Conservation (phyloP, 345 rosid species). For the Moricandia arvensis region DNA sequence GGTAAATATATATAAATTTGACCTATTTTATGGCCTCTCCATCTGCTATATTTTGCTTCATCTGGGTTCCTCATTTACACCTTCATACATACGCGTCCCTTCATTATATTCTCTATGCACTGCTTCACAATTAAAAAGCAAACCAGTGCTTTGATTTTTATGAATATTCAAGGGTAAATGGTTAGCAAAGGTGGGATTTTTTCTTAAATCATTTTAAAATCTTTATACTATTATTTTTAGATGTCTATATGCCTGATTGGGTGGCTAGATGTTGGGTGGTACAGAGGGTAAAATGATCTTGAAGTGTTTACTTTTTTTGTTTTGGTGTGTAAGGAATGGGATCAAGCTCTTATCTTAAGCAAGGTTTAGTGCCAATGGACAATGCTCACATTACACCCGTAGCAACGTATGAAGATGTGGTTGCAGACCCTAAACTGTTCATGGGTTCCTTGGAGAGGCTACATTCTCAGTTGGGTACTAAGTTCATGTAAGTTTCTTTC, state of each 20-base stretch:
- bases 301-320: constrained; percentile 3
- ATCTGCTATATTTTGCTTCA: constrained; percentile 31
- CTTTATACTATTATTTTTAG: constrained; percentile 10
- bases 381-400: constrained; percentile 63
- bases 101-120: constrained; percentile 32
- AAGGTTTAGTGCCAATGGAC: constrained; percentile 49
- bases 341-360: constrained; percentile 75
- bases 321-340: constrained; percentile 55
- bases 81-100: constrained; percentile 17
- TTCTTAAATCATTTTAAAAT: neutral
- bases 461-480: constrained; percentile 78
- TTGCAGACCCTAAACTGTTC: constrained; percentile 58
- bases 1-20: constrained; percentile 29
- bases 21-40: constrained; percentile 32
- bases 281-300: constrained; percentile 16
- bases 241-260: too few relatives aligned
- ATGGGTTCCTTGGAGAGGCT: constrained; percentile 71
- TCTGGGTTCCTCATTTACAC: constrained; percentile 37
- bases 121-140: constrained; percentile 39
- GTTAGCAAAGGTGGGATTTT: constrained; percentile 44
- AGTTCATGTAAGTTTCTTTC: constrained; percentile 65
- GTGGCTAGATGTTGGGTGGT: constrained; percentile 12
- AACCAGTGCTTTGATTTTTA: constrained; percentile 38
- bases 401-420: constrained; percentile 70
- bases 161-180: constrained; percentile 46